These are phyloP conservation scores for Huntiella moniliformis DNA, from an alignment of 2,329 filamentous ascomycete genomes.

Conservation along the genomic window DNA sequence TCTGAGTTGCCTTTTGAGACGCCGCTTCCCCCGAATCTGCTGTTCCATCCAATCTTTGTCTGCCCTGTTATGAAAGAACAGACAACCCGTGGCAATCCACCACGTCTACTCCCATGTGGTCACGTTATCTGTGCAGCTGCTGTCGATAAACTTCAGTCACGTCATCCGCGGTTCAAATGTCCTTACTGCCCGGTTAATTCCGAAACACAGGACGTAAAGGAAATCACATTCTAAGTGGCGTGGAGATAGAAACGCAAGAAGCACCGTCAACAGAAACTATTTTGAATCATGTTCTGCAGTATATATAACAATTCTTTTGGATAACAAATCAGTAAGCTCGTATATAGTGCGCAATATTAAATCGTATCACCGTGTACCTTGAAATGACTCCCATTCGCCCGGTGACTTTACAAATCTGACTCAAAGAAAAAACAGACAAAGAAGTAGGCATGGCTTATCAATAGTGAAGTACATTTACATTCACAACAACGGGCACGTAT, in stretches of 20 bases:
- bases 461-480: too few relatives aligned
- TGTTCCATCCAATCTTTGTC: constrained; percentile 93
- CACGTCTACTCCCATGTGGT: constrained; percentile 91
- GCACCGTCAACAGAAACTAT: too few relatives aligned
- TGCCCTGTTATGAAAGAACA: constrained; percentile 96
- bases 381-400: too few relatives aligned
- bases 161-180: constrained; percentile 62
- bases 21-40: constrained; percentile 37
- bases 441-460: too few relatives aligned
- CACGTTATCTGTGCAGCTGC: constrained; percentile 84
- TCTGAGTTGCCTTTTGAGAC: constrained; percentile 74
- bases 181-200: constrained; percentile 88
- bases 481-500: too few relatives aligned
- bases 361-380: too few relatives aligned
- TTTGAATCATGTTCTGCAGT: too few relatives aligned
- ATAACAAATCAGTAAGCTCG: too few relatives aligned
- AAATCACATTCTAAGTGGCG: constrained; percentile 40
- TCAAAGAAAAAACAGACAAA: too few relatives aligned
- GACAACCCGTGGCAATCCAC: constrained; percentile 77
- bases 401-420: too few relatives aligned
- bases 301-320: too few relatives aligned
- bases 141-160: constrained; percentile 61
- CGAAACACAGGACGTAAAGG: constrained; percentile 53
- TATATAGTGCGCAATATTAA: too few relatives aligned
- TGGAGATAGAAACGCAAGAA: not conserved